These are phyloP conservation scores for Neospora caninum DNA, from an alignment of 169 alveolate genomes.

Conservation along the genomic window DNA sequence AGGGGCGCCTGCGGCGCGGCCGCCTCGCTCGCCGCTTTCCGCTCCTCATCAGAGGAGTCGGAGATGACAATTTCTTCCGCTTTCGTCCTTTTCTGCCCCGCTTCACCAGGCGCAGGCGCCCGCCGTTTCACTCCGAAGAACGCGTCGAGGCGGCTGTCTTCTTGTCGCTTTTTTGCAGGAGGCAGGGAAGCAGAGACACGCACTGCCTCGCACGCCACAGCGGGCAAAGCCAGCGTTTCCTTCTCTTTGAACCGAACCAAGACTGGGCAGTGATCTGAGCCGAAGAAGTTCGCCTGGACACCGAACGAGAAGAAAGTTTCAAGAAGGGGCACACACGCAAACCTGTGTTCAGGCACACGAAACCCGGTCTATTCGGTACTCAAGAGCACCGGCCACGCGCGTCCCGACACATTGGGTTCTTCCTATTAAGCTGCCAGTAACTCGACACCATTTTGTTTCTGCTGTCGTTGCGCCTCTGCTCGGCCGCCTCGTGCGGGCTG, in stretches of 20 bases:
- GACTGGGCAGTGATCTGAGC: conserved; percentile 62
- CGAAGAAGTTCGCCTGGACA: conserved; percentile 51
- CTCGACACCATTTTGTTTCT: no score
- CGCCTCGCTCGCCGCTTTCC: not conserved
- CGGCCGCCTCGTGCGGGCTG: no score
- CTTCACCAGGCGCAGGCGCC: not conserved
- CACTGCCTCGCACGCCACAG: not conserved
- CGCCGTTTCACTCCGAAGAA: not conserved
- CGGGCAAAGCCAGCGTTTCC: not conserved
- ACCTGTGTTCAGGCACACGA: not conserved
- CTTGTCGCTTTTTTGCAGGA: not conserved
- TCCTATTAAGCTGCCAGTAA: no score
- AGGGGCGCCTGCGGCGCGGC: no score
- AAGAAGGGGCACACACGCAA: not conserved
- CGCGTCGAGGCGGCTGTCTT: not conserved
- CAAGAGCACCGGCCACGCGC: no score
- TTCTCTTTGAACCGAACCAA: conserved; percentile 36
- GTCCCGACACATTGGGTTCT: no score
- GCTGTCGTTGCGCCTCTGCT: no score
- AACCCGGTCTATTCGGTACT: no score
- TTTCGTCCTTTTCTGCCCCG: not conserved
- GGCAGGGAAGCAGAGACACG: not conserved
- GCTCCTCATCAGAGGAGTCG: not conserved
- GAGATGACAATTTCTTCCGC: not conserved
- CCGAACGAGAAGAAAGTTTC: not conserved